phyloP scores from a whole-genome alignment of 768 basidiomycete species.

The Lactarius tabidus region DNA sequence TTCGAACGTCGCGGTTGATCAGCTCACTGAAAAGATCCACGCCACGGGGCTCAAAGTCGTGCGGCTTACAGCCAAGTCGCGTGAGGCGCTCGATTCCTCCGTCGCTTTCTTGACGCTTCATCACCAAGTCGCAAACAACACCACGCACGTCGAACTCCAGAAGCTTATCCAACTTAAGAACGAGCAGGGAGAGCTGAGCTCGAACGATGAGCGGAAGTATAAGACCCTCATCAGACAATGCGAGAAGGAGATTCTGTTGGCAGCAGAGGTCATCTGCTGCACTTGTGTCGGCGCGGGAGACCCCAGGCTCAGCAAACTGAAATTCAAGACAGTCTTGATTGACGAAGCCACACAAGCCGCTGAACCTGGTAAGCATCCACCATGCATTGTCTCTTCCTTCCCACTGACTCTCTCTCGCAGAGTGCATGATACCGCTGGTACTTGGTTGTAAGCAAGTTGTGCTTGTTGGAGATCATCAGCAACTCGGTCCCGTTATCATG shows the following conservation, averaged over 20 bases:
- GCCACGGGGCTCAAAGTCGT: slow-evolving; percentile 98
- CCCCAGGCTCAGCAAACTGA: slow-evolving; percentile 91
- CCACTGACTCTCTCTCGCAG: slow-evolving; percentile 40
- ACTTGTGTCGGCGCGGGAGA: slow-evolving; percentile 98
- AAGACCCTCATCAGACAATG: slow-evolving; percentile 92
- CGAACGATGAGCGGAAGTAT: slow-evolving; percentile 96
- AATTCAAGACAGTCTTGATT: slow-evolving; percentile 97
- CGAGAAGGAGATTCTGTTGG: slow-evolving; percentile 94
- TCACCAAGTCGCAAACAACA: slow-evolving; percentile 95
- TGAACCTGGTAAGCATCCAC: slow-evolving; percentile 68
- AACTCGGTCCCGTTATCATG: slow-evolving; percentile 99
- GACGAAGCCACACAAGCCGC: slow-evolving; percentile 99
- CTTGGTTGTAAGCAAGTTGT: slow-evolving; percentile 99
- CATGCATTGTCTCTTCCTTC: slow-evolving; percentile 1
- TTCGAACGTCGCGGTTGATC: slow-evolving; percentile 98
- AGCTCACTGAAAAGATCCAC: slow-evolving; percentile 98
- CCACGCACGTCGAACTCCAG: slow-evolving; percentile 93
- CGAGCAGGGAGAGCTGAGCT: slow-evolving; percentile 95
- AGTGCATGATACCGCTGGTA: slow-evolving; percentile 99
- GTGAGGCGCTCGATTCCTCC: slow-evolving; percentile 96
- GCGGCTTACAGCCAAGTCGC: slow-evolving; percentile 94
- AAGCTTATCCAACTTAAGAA: slow-evolving; percentile 98
- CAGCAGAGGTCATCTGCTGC: slow-evolving; percentile 97
- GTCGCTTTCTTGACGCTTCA: slow-evolving; percentile 92
- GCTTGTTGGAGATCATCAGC: slow-evolving; percentile 94